phyloP scores from a whole-genome alignment of 257 asterid species.

The Verbena officinalis region DNA sequence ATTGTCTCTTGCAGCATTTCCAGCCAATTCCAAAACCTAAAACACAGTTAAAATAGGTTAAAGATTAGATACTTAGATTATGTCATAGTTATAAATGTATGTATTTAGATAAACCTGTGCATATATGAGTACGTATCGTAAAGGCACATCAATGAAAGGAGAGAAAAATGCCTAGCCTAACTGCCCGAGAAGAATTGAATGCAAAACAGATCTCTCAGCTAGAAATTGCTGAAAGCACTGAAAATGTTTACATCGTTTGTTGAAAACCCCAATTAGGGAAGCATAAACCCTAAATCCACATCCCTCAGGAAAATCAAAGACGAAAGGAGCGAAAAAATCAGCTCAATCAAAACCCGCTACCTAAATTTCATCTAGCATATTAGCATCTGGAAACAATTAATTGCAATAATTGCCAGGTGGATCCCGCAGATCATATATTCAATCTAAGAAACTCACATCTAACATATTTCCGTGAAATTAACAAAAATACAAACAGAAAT shows the following conservation, averaged over 20 bases:
- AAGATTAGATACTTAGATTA: no score
- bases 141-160: no score
- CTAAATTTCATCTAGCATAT: neutral
- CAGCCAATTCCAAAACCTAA: slow-evolving; percentile 79
- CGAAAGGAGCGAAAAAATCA: neutral
- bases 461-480: neutral
- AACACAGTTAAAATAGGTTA: neutral
- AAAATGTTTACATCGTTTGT: neutral
- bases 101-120: no score
- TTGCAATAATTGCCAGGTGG: neutral
- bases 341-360: neutral
- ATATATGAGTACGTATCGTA: no score
- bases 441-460: neutral
- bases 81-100: no score
- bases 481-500: neutral
- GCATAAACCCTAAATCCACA: neutral
- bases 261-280: slow-evolving; percentile 2
- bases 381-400: neutral
- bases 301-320: neutral
- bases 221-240: neutral
- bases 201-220: neutral
- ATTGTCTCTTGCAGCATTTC: slow-evolving; percentile 75
- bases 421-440: neutral
- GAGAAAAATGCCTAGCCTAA: neutral
- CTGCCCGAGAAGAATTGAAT: neutral